Evolutionary conservation across 2,329 filamentous ascomycete species (phyloP), one percentile per base, ranked within the genome.

Genomic region (Penicillium oxalicum): DNA sequence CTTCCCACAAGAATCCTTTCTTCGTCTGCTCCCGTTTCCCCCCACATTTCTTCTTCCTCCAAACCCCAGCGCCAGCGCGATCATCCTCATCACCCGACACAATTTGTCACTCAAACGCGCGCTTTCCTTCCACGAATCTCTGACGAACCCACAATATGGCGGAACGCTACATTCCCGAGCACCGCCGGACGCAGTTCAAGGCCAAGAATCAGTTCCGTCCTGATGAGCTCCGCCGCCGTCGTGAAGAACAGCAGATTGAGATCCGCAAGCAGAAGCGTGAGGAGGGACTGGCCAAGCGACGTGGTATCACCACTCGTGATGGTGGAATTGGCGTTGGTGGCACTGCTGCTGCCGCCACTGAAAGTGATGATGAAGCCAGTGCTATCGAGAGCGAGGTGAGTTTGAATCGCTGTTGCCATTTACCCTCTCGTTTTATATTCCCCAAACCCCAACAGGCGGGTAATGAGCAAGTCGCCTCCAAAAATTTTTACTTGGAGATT

Each of bases 111-210:
- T 39, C 36, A 11, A 55, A 57, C 54, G 62, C 58, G 61, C 57
- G 56, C 59, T 62, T 64, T 60, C 44, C 61, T 50, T 58, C 61
- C 59, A 57, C 55, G 40, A 4, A 32, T 8, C 29, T 11, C 29
- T 11, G 2, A 32, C 29, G 29, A 32, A 32, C 8, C 29, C 44
- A 49, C 54, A 84, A 64, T 76, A 98, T 98, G 93, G 87, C 93
- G 73, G 93, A 98, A 74, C 88, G 93, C 68, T 98, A 96, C 79
- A 98, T 98, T 68, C 93, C 93, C 72, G 93, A 98, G 79, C 93
- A 98, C 80, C 90, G 93, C 73, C 91, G 93, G 70, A 96, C 89
- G 60, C 91, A 95, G 78, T 98, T 95, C 85, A 98, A 98, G 86
- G 93, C 93, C 48, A 96, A 96, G 82, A 91, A 88, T 75, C 89